Evolutionary conservation across 73 alveolate genomes (phyloP).

Genomic region (Tetrahymena borealis): DNA sequence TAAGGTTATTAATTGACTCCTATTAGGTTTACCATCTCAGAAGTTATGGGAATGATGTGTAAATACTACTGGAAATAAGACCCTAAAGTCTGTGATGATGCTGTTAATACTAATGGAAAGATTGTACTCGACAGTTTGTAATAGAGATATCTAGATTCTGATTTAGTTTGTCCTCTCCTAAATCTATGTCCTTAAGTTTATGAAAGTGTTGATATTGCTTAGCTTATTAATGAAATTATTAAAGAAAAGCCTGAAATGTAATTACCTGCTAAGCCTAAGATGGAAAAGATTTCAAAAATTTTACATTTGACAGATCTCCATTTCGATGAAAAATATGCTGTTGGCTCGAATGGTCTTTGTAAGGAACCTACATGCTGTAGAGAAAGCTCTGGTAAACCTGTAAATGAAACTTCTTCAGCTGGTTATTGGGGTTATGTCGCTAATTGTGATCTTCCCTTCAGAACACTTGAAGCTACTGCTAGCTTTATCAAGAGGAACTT

Average conservation of each 20-base stretch:
- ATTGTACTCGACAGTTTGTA: constrained; percentile 13
- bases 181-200: constrained; percentile 29
- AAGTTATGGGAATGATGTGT: too few relatives aligned
- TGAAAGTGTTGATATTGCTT: constrained; percentile 2
- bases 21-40: too few relatives aligned
- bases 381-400: constrained; percentile 41
- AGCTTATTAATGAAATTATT: neutral
- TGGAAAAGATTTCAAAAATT: constrained; percentile 44
- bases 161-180: constrained; percentile 22
- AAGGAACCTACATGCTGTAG: constrained; percentile 63
- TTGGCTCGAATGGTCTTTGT: constrained; percentile 58
- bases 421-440: constrained; percentile 66
- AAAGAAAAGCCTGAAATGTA: neutral
- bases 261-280: constrained; percentile 7
- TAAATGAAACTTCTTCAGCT: constrained; percentile 22
- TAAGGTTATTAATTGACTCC: too few relatives aligned
- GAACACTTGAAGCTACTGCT: constrained; percentile 52
- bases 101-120: constrained; percentile 19
- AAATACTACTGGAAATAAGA: too few relatives aligned
- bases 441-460: constrained; percentile 63
- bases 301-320: constrained; percentile 74
- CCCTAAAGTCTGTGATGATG: constrained; percentile 41
- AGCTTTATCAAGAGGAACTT: constrained; percentile 52
- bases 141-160: constrained; percentile 23
- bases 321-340: constrained; percentile 58